Evolutionary conservation across 1,139 yeast species (phyloP), one percentile per base, ranked within the genome.

Genomic region (Yamadazyma membranifaciens): DNA sequence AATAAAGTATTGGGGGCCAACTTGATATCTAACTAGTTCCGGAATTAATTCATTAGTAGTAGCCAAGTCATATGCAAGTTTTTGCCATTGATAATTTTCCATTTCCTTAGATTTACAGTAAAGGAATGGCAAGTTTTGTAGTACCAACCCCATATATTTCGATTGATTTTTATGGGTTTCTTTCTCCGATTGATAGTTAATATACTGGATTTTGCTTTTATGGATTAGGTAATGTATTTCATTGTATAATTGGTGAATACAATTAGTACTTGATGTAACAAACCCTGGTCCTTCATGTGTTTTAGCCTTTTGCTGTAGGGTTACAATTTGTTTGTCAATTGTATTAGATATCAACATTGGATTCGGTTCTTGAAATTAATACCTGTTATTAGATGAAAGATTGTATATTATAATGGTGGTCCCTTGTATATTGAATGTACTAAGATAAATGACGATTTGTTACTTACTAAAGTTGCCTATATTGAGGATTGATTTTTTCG

Each of bases 31-130:
- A 2, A 51, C 45, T 11, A 41, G 39, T 6, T 50, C 54, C 26
- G 59, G 56, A 24, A 52, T 44, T 31, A 56, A 40, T 15, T 43
- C 42, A 15, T 43, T 45, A 4, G 50, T 45, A 10, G 31, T 16
- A 16, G 40, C 32, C 27, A 48, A 47, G 35, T 52, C 58, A 32
- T 46, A 51, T 7, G 54, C 55, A 24, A 52, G 24, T 31, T 44
- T 43, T 3, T 39, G 37, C 56, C 56, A 52, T 2, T 46, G 47
- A 27, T 41, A 49, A 9, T 50, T 41, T 39, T 52, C 56, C 7
- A 45, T 43, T 38, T 48, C 51, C 17, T 11, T 31, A 4, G 51
- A 45, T 10, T 37, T 37, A 12, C 32, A 37, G 31, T 46, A 51
- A 11, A 52, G 41, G 30, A 52, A 50, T n/a, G 56, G 56, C 10